Base-by-base conservation (phyloP, 495 filamentous ascomycete species). In the Xylaria grammica region DNA sequence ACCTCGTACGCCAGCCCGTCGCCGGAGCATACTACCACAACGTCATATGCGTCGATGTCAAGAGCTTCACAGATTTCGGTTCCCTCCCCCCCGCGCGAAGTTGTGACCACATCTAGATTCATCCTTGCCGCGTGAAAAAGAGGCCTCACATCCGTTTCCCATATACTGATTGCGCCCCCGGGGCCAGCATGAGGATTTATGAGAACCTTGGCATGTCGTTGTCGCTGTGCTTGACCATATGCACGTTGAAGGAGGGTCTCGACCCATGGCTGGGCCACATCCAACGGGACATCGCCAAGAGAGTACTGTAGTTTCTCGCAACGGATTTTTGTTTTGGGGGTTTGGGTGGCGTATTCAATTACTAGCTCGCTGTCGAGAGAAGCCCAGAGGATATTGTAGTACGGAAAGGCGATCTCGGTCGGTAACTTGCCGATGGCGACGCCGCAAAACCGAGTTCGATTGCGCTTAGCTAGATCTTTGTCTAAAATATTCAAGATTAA, bases 1-100 rank as follows among this genome's bases (percentile, higher is more conserved):
- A 97, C 91, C 76, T 99, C 94, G 70, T 97, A 90, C 0, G 92
- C 91, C 19, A 97, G 73, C 11, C 95, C 95, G 68, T 99, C 95
- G 2, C 95, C 95, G 9, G 94, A 97, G 70, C 93, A 96, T 65
- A 91, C 90, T 13, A 95, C 86, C 7, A 97, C 84, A 5, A 91
- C 87, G 77, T 99, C 95, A 70, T 86, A 96, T 2, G 83, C 84
- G 22, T 91, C 84, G 20, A 91, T 85, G 72, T 97, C 89, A n/a
- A 97, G 74, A 17, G 90, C 82, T 71, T 91, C 82, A 34, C 89
- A 87, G 66, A 98, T 90, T 40, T 92, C 87, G 2, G 89, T 83
- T 2, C 90, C 95, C 75, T 98, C 91, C 8, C 91, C 92, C 0
- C 77, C 76, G 72, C 90, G 85, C 20, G 83, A 80, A 0, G 96